Percentiles rank a stretch among this genome's conserved stretches.
Conservation (phyloP, 371 early-diverging fungal species). For the Smittium mucronatum region DNA sequence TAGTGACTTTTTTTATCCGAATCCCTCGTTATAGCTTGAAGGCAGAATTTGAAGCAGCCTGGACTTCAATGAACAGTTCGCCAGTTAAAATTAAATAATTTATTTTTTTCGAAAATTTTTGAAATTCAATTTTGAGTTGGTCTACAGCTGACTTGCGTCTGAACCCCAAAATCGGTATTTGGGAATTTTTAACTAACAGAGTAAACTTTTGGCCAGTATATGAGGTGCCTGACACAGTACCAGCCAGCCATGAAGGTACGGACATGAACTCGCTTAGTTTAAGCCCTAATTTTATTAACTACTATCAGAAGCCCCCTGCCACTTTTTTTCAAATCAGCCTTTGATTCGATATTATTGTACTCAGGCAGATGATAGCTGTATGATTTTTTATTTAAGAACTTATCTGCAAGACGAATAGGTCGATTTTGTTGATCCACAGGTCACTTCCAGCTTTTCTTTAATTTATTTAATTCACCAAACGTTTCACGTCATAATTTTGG, state of each 20-base stretch:
- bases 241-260: background rate
- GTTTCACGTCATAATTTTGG: background rate
- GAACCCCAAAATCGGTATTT: background rate
- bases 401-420: background rate
- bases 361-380: constrained; percentile 2
- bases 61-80: background rate
- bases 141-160: background rate
- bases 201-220: background rate
- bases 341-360: background rate
- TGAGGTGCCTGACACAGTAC: background rate
- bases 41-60: background rate
- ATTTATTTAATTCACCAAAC: background rate
- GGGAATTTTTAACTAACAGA: background rate
- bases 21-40: background rate
- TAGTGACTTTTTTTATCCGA: background rate
- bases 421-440: background rate
- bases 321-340: background rate
- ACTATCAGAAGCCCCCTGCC: background rate
- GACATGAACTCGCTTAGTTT: background rate
- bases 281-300: background rate
- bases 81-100: background rate
- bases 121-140: background rate
- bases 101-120: background rate
- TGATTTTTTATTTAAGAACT: constrained; percentile 1
- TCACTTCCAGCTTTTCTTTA: background rate